These are phyloP conservation scores for Myxozyma vanderwaltii DNA, from an alignment of 805 yeast species.

Conservation along the genomic window DNA sequence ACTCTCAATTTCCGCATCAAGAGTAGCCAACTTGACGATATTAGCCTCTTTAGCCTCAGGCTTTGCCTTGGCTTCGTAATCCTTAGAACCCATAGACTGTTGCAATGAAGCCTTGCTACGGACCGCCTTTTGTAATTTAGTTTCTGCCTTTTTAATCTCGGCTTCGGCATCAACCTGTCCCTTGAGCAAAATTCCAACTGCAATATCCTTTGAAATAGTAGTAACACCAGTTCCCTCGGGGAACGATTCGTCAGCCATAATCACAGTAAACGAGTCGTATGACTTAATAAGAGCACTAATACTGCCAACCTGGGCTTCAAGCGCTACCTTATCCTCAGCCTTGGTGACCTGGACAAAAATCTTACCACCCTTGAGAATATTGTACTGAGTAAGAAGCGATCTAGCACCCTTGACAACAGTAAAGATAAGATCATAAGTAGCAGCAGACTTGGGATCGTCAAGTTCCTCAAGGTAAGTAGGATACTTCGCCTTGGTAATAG, in stretches of 20 bases:
- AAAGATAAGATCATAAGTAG: slow-evolving; percentile 80
- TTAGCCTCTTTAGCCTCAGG: slow-evolving; percentile 80
- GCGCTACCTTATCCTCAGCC: slow-evolving; percentile 53
- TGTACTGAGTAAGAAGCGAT: slow-evolving; percentile 87
- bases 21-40: slow-evolving; percentile 63
- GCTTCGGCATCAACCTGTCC: slow-evolving; percentile 92
- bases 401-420: slow-evolving; percentile 88
- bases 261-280: slow-evolving; percentile 18
- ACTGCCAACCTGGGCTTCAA: slow-evolving; percentile 74
- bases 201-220: slow-evolving; percentile 76
- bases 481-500: slow-evolving; percentile 78
- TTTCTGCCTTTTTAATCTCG: slow-evolving; percentile 79
- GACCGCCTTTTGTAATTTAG: slow-evolving; percentile 68
- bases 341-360: slow-evolving; percentile 75
- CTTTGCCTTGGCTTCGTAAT: slow-evolving; percentile 84
- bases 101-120: slow-evolving; percentile 63
- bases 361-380: slow-evolving; percentile 83
- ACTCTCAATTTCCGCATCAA: slow-evolving; percentile 86
- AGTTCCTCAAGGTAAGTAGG: slow-evolving; percentile 67
- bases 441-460: slow-evolving; percentile 63
- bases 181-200: slow-evolving; percentile 87
- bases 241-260: slow-evolving; percentile 50
- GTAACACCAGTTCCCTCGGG: slow-evolving; percentile 91
- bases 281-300: slow-evolving; percentile 83
- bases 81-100: slow-evolving; percentile 69